Conservation (phyloP, 1,139 yeast genomes). For the Kodamaea sp. region DNA sequence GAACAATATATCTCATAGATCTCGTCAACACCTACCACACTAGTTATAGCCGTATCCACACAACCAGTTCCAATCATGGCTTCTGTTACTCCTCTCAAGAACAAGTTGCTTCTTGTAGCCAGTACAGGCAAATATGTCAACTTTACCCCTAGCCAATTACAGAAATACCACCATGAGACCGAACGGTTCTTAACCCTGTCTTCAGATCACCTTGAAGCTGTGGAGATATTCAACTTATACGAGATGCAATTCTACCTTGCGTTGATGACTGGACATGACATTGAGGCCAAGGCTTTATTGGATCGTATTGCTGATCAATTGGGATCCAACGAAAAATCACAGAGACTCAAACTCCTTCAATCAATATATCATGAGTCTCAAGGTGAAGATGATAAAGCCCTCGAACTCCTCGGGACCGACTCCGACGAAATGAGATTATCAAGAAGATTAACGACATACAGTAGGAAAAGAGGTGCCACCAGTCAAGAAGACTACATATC, state of each 20-base stretch:
- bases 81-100: slow-evolving; percentile 12
- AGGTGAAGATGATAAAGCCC: slow-evolving; percentile 38
- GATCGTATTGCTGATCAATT: slow-evolving; percentile 69
- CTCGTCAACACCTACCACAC: neutral
- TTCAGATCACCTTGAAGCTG: slow-evolving; percentile 36
- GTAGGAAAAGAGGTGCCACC: slow-evolving; percentile 21
- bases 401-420: slow-evolving; percentile 36
- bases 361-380: slow-evolving; percentile 60
- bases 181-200: slow-evolving; percentile 28
- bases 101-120: slow-evolving; percentile 20
- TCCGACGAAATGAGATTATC: slow-evolving; percentile 39
- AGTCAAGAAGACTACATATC: slow-evolving; percentile 43
- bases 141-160: slow-evolving; percentile 19
- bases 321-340: slow-evolving; percentile 47
- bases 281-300: slow-evolving; percentile 66
- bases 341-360: slow-evolving; percentile 57
- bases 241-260: slow-evolving; percentile 75
- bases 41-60: too few species aligned
- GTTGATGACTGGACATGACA: slow-evolving; percentile 64
- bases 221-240: slow-evolving; percentile 58
- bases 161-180: slow-evolving; percentile 20
- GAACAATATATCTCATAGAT: too few species aligned
- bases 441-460: slow-evolving; percentile 37
- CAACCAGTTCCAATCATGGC: slow-evolving; percentile 3
- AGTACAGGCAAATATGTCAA: slow-evolving; percentile 18